phyloP scores from a whole-genome alignment of 257 asterid species.

The Nicotiana tomentosiformis region DNA sequence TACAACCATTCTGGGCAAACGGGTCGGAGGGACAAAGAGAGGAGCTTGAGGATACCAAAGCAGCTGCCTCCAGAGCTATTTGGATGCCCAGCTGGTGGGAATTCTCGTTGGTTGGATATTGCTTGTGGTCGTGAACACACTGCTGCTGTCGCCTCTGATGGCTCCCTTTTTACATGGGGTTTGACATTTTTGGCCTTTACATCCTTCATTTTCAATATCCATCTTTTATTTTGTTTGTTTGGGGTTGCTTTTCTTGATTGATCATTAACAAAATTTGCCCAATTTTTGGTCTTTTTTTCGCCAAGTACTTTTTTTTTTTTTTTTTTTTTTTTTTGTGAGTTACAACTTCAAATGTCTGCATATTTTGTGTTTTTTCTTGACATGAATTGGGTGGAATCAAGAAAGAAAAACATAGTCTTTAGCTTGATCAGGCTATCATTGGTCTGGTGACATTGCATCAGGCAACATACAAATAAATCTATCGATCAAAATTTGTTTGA shows the following conservation, averaged over 20 bases:
- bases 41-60: constrained; percentile 61
- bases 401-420: neutral
- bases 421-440: neutral
- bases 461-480: neutral
- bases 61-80: constrained; percentile 86
- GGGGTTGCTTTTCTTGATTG: neutral
- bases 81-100: constrained; percentile 65
- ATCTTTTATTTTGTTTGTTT: neutral
- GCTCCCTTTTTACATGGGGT: constrained; percentile 97
- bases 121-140: constrained; percentile 96
- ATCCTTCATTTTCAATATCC: neutral
- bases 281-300: neutral
- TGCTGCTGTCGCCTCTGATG: constrained; percentile 85
- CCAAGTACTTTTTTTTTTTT: neutral
- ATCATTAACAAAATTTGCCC: neutral
- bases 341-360: neutral
- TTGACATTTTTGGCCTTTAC: constrained; percentile 10
- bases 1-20: constrained; percentile 95
- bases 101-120: constrained; percentile 77
- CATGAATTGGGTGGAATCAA: neutral
- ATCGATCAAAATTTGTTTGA: neutral
- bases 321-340: neutral
- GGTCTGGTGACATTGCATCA: neutral
- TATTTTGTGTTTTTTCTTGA: neutral
- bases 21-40: constrained; percentile 57